These are phyloP conservation scores for Volvox carteri DNA, from an alignment of 163 green algal genomes.

Conservation along the genomic window DNA sequence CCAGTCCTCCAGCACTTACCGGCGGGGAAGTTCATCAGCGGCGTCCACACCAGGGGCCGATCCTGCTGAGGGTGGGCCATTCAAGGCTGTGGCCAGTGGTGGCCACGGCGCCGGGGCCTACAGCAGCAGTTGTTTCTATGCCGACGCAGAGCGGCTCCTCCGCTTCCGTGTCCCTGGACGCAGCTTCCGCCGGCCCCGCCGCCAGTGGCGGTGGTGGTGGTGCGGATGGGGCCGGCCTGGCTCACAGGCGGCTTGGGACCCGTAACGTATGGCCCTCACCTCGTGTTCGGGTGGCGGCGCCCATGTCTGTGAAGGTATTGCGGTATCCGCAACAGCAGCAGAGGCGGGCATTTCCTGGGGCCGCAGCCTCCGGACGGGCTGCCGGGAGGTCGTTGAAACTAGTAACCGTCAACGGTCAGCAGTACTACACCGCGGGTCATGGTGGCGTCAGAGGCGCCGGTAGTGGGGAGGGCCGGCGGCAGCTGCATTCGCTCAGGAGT, in stretches of 20 bases:
- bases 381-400: constrained; percentile 25
- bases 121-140: neutral
- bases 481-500: constrained; percentile 38
- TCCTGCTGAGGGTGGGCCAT: constrained; percentile 6
- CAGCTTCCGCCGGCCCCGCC: neutral
- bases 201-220: neutral
- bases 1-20: neutral
- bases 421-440: constrained; percentile 20
- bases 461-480: neutral
- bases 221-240: too few species aligned
- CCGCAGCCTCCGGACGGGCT: neutral
- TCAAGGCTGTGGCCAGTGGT: neutral
- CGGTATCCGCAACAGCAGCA: neutral
- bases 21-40: neutral
- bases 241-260: too few species aligned
- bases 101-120: neutral
- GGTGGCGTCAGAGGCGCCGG: neutral
- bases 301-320: too few species aligned
- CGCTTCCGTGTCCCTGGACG: neutral
- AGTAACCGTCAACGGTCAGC: constrained; percentile 46
- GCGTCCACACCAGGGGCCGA: neutral
- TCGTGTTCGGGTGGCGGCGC: neutral
- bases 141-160: neutral
- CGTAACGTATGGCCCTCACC: neutral
- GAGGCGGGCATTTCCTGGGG: neutral